Evolutionary conservation across 371 early-diverging fungal genomes (phyloP), one percentile per base, ranked within the genome.

Genomic region (Apophysomyces elegans): DNA sequence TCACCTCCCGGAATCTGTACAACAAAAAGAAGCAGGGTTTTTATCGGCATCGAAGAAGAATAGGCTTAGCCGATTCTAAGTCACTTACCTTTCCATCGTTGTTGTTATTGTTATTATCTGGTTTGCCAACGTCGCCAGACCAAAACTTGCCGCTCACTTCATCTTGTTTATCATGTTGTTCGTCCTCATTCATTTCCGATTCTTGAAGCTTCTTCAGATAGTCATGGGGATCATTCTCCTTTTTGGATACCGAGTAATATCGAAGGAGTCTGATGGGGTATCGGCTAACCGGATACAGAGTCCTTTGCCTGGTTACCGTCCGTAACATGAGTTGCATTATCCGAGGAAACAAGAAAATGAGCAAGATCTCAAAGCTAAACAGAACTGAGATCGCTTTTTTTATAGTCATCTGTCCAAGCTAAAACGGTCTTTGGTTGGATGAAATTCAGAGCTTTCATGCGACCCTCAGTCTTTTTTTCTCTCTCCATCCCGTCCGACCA

Each of bases 111-210:
- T 21, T 50, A 50, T 50, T 9, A 50, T 41, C 41, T 5, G n/a
- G 54, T 21, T 50, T 50, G 1, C 54, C 54, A 7, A 50, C 54
- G 21, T 50, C 54, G 16, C 54, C 54, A 9, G 54, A 50, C 54
- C 54, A 50, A 21, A 18, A 50, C 21, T 50, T 50, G 8, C 54
- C 54, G 21, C 54, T 50, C 4, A 50, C 54, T 21, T 50, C 21
- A 50, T 50, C 54, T 5, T 21, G 21, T n/a, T n/a, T 18, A 4
- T 13, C 41, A 41, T 18, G 9, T 32, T 50, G 54, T 21, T 50
- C 21, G n/a, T 26, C 32, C 32, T 26, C 32, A 26, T 21, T 21
- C n/a, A 50, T 18, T 4, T 50, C 54, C 32, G 21, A 50, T 50
- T 50, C 54, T 50, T 50, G 54, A 18, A 50, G 21, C 21, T 21